A percentile compares a stretch with the other conserved stretches of the same genome.
Conservation (phyloP, 305 asterid species). For the Solanum aculeatissimum region DNA sequence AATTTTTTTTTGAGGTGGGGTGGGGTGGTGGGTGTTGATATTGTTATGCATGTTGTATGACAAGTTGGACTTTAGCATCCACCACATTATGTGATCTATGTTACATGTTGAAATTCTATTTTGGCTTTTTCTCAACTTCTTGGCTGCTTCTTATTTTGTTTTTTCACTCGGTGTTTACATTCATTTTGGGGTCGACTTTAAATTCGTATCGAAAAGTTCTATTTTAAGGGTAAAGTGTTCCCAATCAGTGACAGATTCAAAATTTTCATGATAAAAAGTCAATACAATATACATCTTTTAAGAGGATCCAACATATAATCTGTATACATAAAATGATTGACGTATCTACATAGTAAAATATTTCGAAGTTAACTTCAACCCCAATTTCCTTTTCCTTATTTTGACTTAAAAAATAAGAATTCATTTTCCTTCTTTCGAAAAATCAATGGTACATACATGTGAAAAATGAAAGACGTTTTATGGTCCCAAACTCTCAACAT, state of each 20-base stretch:
- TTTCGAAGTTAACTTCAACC: not conserved
- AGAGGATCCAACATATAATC: not conserved
- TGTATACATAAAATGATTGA: not conserved
- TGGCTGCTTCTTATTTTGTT: not conserved
- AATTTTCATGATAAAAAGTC: not conserved
- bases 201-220: not conserved
- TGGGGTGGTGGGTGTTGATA: not conserved
- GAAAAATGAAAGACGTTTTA: not conserved
- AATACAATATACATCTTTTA: too few relatives aligned
- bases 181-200: not conserved
- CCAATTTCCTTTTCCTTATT: not conserved
- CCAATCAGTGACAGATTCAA: fast-evolving
- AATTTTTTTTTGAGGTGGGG: not conserved
- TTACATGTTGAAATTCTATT: not conserved
- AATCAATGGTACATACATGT: not conserved
- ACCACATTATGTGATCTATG: not conserved
- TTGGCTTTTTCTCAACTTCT: not conserved
- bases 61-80: too few relatives aligned
- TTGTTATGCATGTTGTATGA: too few relatives aligned
- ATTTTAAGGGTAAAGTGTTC: not conserved
- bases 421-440: not conserved
- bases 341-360: not conserved
- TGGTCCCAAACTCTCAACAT: not conserved
- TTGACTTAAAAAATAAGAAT: not conserved
- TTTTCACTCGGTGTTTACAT: not conserved